Evolutionary conservation across 1,284 basidiomycete species (phyloP).

Genomic region (Erythrobasidium hasegawianum): DNA sequence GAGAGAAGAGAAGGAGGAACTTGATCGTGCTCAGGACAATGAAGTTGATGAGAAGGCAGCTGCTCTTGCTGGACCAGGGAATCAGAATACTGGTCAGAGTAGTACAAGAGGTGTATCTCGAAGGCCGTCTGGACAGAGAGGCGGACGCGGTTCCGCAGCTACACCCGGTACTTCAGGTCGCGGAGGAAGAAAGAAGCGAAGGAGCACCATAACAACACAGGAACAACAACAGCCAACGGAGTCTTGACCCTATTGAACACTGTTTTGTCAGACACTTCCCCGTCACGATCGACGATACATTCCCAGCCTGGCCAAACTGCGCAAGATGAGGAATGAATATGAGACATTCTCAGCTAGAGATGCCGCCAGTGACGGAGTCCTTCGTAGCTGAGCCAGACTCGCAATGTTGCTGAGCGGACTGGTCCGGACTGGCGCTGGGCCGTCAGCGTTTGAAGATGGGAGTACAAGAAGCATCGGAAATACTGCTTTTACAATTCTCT

Average conservation of each 20-base stretch:
- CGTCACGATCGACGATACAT: no score
- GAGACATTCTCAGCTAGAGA: no score
- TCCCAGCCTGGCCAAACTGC: no score
- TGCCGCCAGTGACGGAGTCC: no score
- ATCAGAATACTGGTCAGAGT: neutral
- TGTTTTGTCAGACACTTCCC: no score
- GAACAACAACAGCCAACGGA: neutral
- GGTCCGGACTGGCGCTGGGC: no score
- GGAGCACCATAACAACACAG: slow-evolving; percentile 23
- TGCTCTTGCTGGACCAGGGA: neutral
- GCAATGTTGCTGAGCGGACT: no score
- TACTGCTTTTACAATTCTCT: no score
- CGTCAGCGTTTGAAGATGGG: no score
- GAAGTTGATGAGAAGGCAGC: slow-evolving; percentile 56
- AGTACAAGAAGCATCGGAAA: neutral
- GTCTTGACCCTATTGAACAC: no score
- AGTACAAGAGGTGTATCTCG: neutral
- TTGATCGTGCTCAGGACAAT: slow-evolving; percentile 58
- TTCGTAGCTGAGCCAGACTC: no score
- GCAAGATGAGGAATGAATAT: no score
- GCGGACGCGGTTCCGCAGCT: neutral
- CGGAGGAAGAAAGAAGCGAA: slow-evolving; percentile 10
- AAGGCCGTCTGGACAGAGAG: slow-evolving; percentile 18
- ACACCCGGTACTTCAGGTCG: neutral
- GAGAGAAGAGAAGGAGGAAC: slow-evolving; percentile 63